Evolutionary conservation across 108 stramenopile species (phyloP).

Genomic region (Cyclostephanos tholiformis): DNA sequence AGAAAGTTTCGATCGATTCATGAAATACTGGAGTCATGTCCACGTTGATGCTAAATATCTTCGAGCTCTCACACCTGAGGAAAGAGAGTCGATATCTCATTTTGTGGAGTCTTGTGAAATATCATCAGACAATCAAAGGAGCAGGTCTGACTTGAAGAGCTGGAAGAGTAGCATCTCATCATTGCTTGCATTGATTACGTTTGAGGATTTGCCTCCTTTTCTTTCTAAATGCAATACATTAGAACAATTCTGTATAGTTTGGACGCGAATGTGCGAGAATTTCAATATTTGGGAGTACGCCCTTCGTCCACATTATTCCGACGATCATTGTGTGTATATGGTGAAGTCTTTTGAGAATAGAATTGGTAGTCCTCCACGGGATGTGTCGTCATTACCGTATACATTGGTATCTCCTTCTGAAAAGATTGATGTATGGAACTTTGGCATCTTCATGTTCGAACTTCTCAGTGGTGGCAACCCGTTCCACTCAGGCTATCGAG

Average conservation of each 20-base stretch:
- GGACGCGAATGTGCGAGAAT: slow-evolving; percentile 33
- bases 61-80: slow-evolving; percentile 30
- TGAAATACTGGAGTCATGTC: slow-evolving; percentile 35
- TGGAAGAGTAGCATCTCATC: slow-evolving; percentile 44
- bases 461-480: slow-evolving; percentile 66
- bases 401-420: slow-evolving; percentile 52
- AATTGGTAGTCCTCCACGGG: slow-evolving; percentile 25
- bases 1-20: slow-evolving; percentile 16
- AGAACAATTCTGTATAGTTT: slow-evolving; percentile 18
- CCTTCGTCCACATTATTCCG: slow-evolving; percentile 53
- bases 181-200: slow-evolving; percentile 41
- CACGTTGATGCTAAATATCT: slow-evolving; percentile 35
- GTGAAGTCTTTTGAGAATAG: slow-evolving; percentile 59
- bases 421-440: slow-evolving; percentile 69
- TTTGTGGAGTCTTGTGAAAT: slow-evolving; percentile 48
- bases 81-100: slow-evolving; percentile 33
- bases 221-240: slow-evolving; percentile 26
- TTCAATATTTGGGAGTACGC: slow-evolving; percentile 38
- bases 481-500: slow-evolving; percentile 42
- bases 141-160: slow-evolving; percentile 49
- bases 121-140: slow-evolving; percentile 30
- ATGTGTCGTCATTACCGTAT: slow-evolving; percentile 61
- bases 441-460: slow-evolving; percentile 65
- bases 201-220: slow-evolving; percentile 46
- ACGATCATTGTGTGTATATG: slow-evolving; percentile 53